Evolutionary conservation across 148 eudicot species (phyloP).

Genomic region (Vaccinium macrocarpon): DNA sequence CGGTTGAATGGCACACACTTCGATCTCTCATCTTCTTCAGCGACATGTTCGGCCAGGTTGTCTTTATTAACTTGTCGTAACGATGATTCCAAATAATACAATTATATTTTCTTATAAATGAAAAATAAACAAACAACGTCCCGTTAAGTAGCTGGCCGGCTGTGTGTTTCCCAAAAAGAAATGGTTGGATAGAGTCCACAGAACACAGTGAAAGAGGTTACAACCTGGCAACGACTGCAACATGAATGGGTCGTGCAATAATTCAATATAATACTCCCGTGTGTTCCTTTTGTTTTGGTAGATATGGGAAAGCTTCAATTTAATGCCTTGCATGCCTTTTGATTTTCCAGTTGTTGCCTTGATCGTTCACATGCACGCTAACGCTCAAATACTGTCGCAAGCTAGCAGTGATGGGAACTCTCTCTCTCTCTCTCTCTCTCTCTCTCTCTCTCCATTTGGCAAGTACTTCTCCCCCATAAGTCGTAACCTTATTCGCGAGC

Average conservation of each 20-base stretch:
- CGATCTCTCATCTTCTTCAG: too few species aligned
- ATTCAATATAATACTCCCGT: background rate
- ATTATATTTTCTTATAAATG: too few species aligned
- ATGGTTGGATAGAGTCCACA: background rate
- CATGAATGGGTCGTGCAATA: background rate
- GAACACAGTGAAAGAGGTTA: background rate
- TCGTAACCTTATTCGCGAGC: background rate
- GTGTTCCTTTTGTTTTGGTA: background rate
- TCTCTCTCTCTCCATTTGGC: too few species aligned
- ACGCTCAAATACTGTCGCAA: too few species aligned
- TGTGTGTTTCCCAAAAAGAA: background rate
- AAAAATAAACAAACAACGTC: too few species aligned
- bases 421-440: too few species aligned
- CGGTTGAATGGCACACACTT: too few species aligned
- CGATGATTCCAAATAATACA: too few species aligned
- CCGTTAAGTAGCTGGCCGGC: too few species aligned
- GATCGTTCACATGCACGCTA: background rate
- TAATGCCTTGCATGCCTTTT: background rate
- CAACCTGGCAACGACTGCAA: background rate
- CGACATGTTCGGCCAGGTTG: too few species aligned
- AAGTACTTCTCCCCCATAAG: background rate
- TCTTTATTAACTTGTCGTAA: too few species aligned
- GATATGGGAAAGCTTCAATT: background rate
- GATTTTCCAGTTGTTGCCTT: background rate
- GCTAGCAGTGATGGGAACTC: too few species aligned